Percentiles rank a stretch among this genome's conserved stretches.
Conservation (phyloP, 306 rosid species). For the Vicia sativa region DNA sequence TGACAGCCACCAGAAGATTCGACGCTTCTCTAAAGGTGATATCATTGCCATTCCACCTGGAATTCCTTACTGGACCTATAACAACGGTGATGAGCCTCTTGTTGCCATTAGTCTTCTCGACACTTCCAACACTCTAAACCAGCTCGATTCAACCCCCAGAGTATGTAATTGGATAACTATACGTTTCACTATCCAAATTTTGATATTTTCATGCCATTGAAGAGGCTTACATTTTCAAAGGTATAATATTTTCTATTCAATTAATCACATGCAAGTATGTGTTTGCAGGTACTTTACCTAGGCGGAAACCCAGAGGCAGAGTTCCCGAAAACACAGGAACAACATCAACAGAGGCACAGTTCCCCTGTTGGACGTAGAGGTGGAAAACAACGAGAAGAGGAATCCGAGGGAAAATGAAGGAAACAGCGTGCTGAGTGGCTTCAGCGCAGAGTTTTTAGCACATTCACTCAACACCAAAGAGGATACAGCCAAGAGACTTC, state of each 20-base stretch:
- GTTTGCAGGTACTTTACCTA: constrained; percentile 58
- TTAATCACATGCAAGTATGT: background rate
- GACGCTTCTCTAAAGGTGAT: no score
- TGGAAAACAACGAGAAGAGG: background rate
- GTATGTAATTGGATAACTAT: constrained; percentile 32
- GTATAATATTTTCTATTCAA: background rate
- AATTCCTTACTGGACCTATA: constrained; percentile 45
- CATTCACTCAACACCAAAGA: constrained; percentile 40
- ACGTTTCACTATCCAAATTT: background rate
- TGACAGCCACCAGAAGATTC: no score
- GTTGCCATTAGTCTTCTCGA: constrained; percentile 53
- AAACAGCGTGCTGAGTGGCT: constrained; percentile 44
- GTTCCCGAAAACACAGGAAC: constrained; percentile 19
- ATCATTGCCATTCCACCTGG: constrained; percentile 37
- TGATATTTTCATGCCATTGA: background rate
- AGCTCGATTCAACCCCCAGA: constrained; percentile 64
- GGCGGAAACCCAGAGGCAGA: constrained; percentile 58
- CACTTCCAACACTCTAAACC: constrained; percentile 48
- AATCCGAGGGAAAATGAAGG: constrained; percentile 1
- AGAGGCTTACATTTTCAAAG: background rate
- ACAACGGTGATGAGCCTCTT: constrained; percentile 7
- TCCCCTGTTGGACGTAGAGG: constrained; percentile 15
- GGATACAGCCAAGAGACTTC: constrained; percentile 42
- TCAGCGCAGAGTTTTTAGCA: constrained; percentile 39
- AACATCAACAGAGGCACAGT: background rate